phyloP scores from a whole-genome alignment of 257 asterid genomes.

The Catharanthus roseus region DNA sequence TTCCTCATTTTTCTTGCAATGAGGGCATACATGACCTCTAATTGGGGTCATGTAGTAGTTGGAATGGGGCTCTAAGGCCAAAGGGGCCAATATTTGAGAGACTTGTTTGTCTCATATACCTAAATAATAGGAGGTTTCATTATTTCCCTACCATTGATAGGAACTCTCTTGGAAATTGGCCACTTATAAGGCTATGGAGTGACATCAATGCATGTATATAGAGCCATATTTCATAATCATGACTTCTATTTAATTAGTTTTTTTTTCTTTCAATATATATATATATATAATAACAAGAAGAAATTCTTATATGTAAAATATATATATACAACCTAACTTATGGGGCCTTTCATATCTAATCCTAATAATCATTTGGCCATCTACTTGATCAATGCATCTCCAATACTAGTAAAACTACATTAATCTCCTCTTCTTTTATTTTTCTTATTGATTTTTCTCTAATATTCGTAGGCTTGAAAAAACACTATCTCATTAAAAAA shows the following conservation, averaged over 20 bases:
- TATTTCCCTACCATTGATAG: constrained; percentile 3
- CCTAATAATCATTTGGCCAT: background rate
- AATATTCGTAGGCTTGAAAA: too few relatives aligned
- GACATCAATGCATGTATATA: constrained; percentile 1
- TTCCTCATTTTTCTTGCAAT: too few relatives aligned
- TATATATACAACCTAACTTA: constrained; percentile 6
- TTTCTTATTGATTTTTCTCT: too few relatives aligned
- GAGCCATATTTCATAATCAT: background rate
- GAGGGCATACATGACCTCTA: too few relatives aligned
- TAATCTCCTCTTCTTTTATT: too few relatives aligned
- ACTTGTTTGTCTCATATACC: too few relatives aligned
- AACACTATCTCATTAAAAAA: too few relatives aligned
- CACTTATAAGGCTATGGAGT: background rate
- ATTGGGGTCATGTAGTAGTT: too few relatives aligned
- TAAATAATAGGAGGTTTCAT: background rate
- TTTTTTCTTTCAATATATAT: too few relatives aligned
- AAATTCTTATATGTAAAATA: background rate
- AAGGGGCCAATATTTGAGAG: too few relatives aligned
- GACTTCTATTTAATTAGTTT: background rate
- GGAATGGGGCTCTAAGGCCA: too few relatives aligned
- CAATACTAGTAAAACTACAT: background rate
- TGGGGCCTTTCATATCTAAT: constrained; percentile 6
- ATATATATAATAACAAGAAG: background rate
- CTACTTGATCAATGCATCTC: background rate
- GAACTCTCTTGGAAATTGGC: background rate